Conservation (phyloP, 768 basidiomycete species). For the Lactifluus hygrophoroides region DNA sequence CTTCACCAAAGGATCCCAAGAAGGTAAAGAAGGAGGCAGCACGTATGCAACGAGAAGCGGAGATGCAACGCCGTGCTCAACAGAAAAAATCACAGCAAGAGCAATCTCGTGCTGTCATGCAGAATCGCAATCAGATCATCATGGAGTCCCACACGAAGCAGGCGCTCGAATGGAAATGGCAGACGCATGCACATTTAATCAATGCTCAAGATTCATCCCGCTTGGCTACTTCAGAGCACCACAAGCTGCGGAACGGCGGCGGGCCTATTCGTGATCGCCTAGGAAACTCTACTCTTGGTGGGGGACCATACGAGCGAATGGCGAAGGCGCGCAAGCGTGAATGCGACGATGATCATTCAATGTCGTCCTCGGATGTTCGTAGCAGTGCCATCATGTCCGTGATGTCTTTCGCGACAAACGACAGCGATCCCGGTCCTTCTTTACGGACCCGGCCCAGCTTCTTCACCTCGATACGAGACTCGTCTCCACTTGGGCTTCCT, state of each 20-base stretch:
- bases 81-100: conserved; percentile 71
- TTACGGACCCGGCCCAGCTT: conserved; percentile 53
- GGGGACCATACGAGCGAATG: conserved; percentile 51
- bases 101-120: conserved; percentile 87
- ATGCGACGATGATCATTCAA: conserved; percentile 85
- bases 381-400: conserved; percentile 66
- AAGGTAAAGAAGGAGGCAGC: conserved; percentile 77
- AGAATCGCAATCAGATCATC: conserved; percentile 74
- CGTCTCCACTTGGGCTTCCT: conserved; percentile 65
- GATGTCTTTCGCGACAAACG: conserved; percentile 75
- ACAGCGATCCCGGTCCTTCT: conserved; percentile 78
- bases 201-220: conserved; percentile 24
- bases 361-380: conserved; percentile 82
- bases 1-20: conserved; percentile 51
- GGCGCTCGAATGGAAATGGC: conserved; percentile 56
- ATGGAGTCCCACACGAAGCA: conserved; percentile 42
- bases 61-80: conserved; percentile 73
- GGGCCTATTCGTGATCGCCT: conserved; percentile 51
- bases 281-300: not conserved
- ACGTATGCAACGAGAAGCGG: conserved; percentile 68
- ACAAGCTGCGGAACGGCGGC: conserved; percentile 41
- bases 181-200: conserved; percentile 30
- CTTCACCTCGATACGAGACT: conserved; percentile 64
- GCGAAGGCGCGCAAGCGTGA: conserved; percentile 75
- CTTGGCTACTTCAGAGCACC: conserved; percentile 21